These are phyloP conservation scores for Sporobolomyces pararoseus DNA, from an alignment of 768 basidiomycete genomes.

Conservation along the genomic window DNA sequence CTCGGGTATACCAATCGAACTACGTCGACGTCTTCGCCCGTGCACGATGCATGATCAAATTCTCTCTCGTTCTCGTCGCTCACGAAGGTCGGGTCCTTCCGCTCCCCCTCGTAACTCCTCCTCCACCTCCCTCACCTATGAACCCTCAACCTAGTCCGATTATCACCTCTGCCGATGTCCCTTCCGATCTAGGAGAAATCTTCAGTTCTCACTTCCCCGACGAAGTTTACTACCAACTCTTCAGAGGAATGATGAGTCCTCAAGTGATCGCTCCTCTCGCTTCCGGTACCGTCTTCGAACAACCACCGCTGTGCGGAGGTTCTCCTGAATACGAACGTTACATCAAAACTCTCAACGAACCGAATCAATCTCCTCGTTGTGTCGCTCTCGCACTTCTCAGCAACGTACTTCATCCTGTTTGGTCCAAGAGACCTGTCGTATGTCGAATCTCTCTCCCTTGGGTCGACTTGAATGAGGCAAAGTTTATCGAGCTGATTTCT, in stretches of 20 bases:
- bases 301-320: conserved; percentile 86
- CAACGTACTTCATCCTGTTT: conserved; percentile 71
- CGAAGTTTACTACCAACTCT: conserved; percentile 93
- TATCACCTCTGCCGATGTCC: conserved; percentile 80
- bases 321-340: conserved; percentile 91
- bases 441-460: conserved; percentile 27
- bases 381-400: conserved; percentile 83
- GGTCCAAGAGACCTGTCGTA: conserved; percentile 69
- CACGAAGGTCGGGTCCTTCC: conserved; percentile 57
- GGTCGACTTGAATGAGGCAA: no score
- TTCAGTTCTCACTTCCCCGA: conserved; percentile 92
- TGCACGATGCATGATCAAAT: conserved; percentile 86
- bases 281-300: conserved; percentile 75
- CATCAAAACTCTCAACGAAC: conserved; percentile 91
- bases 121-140: conserved; percentile 40
- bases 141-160: conserved; percentile 50
- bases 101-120: conserved; percentile 56
- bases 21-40: conserved; percentile 85
- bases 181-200: conserved; percentile 84
- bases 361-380: conserved; percentile 85
- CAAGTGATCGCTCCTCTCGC: conserved; percentile 94
- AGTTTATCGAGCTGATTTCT: background rate
- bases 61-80: conserved; percentile 79
- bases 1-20: conserved; percentile 71
- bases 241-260: conserved; percentile 80